Evolutionary conservation across 2,329 filamentous ascomycete species (phyloP), one percentile per base, ranked within the genome.

Genomic region (Orbilia brochopaga): DNA sequence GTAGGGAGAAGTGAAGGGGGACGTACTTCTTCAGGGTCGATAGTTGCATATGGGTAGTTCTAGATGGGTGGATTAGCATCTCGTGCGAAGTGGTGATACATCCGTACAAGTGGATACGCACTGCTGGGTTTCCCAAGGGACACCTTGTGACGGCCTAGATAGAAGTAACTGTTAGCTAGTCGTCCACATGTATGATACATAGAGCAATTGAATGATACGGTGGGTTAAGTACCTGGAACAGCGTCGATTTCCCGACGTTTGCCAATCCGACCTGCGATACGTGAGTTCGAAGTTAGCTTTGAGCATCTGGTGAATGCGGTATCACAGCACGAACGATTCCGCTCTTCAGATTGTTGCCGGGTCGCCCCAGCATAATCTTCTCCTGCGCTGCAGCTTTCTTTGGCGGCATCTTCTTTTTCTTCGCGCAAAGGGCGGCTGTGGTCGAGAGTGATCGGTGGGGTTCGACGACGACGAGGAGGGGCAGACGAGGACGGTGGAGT

Each of bases 31-130:
- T 99, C 95, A 53, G 94, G 94, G 77, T 99, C 92, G 81, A 99
- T 99, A 78, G 94, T 99, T 79, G 94, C 94, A 84, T 96, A 99
- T 63, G 94, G 94, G 80, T 97, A 99, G 84, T 99, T 99, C 88
- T 91, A 79, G 54, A 59, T 13, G 19, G 23, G 11, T 37, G 37
- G 30, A 55, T 65, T 44, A 57, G 58, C 59, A 54, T 46, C 19
- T 30, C 8, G 44, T n/a, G n/a, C 15, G 1, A 17, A 30, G 27
- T 17, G 35, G 51, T 77, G 51, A 77, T 74, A 30, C 42, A 24
- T 8, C 77, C 80, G 79, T 17, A 53, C 23, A 2, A 76, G 75
- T 76, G 75, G 48, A 72, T 61, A 85, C 87, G 81, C 85, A 91
- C 88, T 84, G 94, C 94, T 78, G 95, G 95, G 84, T 97, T 99